These are phyloP conservation scores for Rhipidocladum racemiflorum DNA, from an alignment of 176 grass and related monocot genomes.

Conservation along the genomic window DNA sequence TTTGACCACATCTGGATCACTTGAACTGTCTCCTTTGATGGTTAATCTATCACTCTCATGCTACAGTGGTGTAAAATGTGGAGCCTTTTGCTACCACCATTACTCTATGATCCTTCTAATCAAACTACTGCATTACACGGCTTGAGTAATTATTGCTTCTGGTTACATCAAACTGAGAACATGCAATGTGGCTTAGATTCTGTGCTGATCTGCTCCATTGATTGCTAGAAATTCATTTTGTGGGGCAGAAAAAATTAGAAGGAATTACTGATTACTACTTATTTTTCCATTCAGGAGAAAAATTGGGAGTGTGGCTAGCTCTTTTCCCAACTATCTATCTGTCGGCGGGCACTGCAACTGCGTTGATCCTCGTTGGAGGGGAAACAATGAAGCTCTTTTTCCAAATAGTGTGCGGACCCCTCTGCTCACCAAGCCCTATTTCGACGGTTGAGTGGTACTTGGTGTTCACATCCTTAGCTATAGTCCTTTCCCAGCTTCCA, in stretches of 20 bases:
- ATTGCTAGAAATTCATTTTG: neutral
- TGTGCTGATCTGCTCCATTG: slow-evolving; percentile 10
- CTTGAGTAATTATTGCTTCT: slow-evolving; percentile 25
- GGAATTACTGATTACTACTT: slow-evolving; percentile 1
- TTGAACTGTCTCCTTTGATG: neutral
- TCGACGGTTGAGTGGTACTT: slow-evolving; percentile 95
- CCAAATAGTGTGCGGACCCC: slow-evolving; percentile 79
- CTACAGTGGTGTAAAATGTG: neutral
- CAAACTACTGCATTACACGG: slow-evolving; percentile 10
- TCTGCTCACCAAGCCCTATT: slow-evolving; percentile 72
- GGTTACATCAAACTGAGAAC: slow-evolving; percentile 14
- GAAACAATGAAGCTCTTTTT: slow-evolving; percentile 97
- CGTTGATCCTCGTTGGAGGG: slow-evolving; percentile 85
- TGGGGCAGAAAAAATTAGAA: neutral
- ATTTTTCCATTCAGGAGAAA: slow-evolving; percentile 67
- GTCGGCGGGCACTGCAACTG: slow-evolving; percentile 88
- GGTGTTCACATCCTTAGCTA: slow-evolving; percentile 81
- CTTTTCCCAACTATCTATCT: slow-evolving; percentile 98
- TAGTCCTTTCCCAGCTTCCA: slow-evolving; percentile 94
- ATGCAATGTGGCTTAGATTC: slow-evolving; percentile 18
- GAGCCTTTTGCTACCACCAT: slow-evolving; percentile 9
- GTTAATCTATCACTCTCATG: slow-evolving; percentile 4
- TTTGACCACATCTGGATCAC: neutral
- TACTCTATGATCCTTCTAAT: slow-evolving; percentile 10
- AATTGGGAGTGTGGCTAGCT: slow-evolving; percentile 71